Evolutionary conservation across 2,329 filamentous ascomycete species (phyloP), one percentile per base, ranked within the genome.

Genomic region (Sporothrix luriei): DNA sequence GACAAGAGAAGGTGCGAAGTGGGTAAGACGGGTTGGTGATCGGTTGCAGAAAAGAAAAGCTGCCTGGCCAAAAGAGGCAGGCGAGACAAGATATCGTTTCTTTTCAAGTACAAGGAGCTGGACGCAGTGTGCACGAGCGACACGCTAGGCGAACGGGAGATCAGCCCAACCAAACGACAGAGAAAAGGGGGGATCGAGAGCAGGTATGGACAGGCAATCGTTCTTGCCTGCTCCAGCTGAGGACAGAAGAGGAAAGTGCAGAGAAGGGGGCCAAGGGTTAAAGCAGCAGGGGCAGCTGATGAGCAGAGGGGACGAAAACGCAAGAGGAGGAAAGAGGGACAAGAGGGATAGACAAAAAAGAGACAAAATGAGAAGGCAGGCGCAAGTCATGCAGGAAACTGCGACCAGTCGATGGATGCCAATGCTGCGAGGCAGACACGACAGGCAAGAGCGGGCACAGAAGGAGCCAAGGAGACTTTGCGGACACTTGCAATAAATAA

Each of bases 41-140:
- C 57, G 57, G 24, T 49, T 48, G 61, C 7, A 9, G 43, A 11
- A 49, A 21, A 24, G 59, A 29, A 21, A 64, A 33, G 61, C 49
- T 29, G 61, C 64, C 66, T 68, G 68, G 51, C 68, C 68, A n/a
- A 67, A 68, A 70, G 16, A 71, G 68, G 68, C 62, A 68, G 71
- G 48, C 46, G 66, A 64, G 46, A 70, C 21, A 19, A 54, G 64
- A 48, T 64, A 64, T 49, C 43, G 19, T 59, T 48, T 21, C 14
- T n/a, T 38, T 16, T 66, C 49, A 66, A 66, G 33, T 55, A n/a
- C n/a, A 66, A 66, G 43, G 40, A 66, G 46, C 29, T 48, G 62
- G 40, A 38, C n/a, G n/a, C 11, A 11, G 26, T 7, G 19, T 66
- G 64, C 64, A 54, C 48, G 64, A 38, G 64, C 64, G 64, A 38